Percentiles rank a stretch among this genome's conserved stretches.
Conservation (phyloP, 2,329 filamentous ascomycete genomes). For the Neofusicoccum cordaticola region DNA sequence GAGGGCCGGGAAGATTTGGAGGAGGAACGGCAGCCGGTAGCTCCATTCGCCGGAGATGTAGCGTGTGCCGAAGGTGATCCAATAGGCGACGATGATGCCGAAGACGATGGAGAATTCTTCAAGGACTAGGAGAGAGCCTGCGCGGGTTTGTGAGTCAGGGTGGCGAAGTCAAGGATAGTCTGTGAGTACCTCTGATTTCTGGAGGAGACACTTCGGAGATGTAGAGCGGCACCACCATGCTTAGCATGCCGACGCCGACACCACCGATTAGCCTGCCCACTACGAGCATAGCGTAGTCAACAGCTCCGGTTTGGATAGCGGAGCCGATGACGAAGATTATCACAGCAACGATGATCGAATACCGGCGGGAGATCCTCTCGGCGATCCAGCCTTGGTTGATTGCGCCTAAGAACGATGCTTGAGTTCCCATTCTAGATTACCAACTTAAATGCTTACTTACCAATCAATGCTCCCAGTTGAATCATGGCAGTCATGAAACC, state of each 20-base stretch:
- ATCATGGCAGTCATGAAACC: conserved; percentile 54
- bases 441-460: conserved; percentile 12
- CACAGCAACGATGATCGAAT: conserved; percentile 52
- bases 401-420: conserved; percentile 22
- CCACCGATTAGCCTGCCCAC: conserved; percentile 52
- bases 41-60: conserved; percentile 42
- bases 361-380: conserved; percentile 52
- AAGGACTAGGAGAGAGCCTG: conserved; percentile 43
- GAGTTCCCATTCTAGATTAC: conserved; percentile 16
- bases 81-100: conserved; percentile 53
- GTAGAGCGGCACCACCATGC: conserved; percentile 50
- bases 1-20: conserved; percentile 45
- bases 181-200: conserved; percentile 44
- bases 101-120: conserved; percentile 48
- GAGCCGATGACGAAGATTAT: conserved; percentile 52
- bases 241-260: conserved; percentile 45
- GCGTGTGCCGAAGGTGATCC: conserved; percentile 53
- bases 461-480: conserved; percentile 49
- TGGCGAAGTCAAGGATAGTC: no score
- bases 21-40: conserved; percentile 47
- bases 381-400: conserved; percentile 46
- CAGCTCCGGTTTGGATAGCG: conserved; percentile 50
- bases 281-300: conserved; percentile 51
- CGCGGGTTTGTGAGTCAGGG: no score
- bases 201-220: conserved; percentile 52